Evolutionary conservation across 2,329 filamentous ascomycete species (phyloP).

Genomic region (Capronia coronata): DNA sequence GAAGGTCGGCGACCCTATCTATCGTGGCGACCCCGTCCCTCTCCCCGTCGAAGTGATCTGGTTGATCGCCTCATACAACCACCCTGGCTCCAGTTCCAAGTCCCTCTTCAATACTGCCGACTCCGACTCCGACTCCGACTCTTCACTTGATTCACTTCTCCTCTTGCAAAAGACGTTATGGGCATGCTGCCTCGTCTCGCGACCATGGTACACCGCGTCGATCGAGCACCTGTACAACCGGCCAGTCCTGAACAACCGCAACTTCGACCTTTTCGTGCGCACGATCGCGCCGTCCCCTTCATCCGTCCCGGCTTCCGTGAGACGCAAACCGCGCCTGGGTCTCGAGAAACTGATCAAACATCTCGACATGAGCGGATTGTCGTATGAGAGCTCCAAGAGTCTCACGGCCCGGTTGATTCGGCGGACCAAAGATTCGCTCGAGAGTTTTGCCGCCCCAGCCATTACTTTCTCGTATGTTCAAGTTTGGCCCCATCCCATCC

Average conservation of each 20-base stretch:
- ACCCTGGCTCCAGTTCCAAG: background rate
- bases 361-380: slow-evolving; percentile 50
- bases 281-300: slow-evolving; percentile 31
- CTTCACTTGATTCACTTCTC: background rate
- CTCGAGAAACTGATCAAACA: slow-evolving; percentile 44
- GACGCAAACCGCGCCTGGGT: slow-evolving; percentile 32
- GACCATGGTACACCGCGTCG: slow-evolving; percentile 52
- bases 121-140: background rate
- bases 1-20: slow-evolving; percentile 22
- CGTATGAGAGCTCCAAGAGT: slow-evolving; percentile 54
- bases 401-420: slow-evolving; percentile 52
- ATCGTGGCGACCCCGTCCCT: slow-evolving; percentile 15
- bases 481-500: background rate
- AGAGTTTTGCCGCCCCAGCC: slow-evolving; percentile 53
- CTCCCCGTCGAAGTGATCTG: slow-evolving; percentile 25
- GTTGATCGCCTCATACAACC: slow-evolving; percentile 7
- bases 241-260: slow-evolving; percentile 46
- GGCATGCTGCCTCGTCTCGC: slow-evolving; percentile 48
- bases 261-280: slow-evolving; percentile 49
- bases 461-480: slow-evolving; percentile 51
- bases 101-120: too few relatives aligned
- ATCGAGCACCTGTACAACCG: slow-evolving; percentile 48
- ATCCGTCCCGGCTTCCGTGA: slow-evolving; percentile 41
- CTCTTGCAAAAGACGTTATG: slow-evolving; percentile 43
- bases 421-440: slow-evolving; percentile 47